Evolutionary conservation across 352 stramenopile species (phyloP), one percentile per base, ranked within the genome.

Genomic region (Bremia lactucae): DNA sequence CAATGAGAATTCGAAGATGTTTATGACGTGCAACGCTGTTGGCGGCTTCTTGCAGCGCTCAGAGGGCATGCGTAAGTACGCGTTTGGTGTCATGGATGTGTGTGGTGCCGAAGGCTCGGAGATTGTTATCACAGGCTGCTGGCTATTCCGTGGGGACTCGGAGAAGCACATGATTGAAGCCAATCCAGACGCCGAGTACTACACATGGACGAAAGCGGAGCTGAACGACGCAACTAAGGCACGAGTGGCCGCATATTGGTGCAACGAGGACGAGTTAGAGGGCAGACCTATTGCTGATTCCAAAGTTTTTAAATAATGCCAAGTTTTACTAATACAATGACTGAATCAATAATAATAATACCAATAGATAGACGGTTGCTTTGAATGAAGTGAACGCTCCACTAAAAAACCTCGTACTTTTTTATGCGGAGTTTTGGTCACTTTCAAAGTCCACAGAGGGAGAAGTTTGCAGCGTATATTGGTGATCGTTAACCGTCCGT

Each of bases 301-400:
- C 39, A 95, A 96, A 70, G 77, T 96, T 23, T 97, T 97, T 75
- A 97, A 97, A 73, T 97, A 94, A 87, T 21, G n/a, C 13, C 6
- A 10, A 26, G 31, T 52, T 26, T 41, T 15, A 43, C 52, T 18
- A 19, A 22, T 57, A 53, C 45, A 41, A 46, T 56, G 49, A 42
- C 51, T 45, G 9, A 56, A 45, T 55, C 35, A 51, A 53, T 39
- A 39, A 41, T 48, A 49, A 10, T 13, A 49, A 31, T 36, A 50
- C 18, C 8, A 40, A 18, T 29, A 25, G 11, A 39, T 37, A 22
- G 31, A 48, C 16, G 19, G 28, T n/a, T n/a, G n/a, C n/a, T n/a
- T n/a, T n/a, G n/a, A n/a, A n/a, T n/a, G n/a, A n/a, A n/a, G n/a
- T n/a, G n/a, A n/a, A n/a, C n/a, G n/a, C n/a, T n/a, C n/a, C n/a